Evolutionary conservation across 768 basidiomycete species (phyloP).

Genomic region (Lentinula edodes): DNA sequence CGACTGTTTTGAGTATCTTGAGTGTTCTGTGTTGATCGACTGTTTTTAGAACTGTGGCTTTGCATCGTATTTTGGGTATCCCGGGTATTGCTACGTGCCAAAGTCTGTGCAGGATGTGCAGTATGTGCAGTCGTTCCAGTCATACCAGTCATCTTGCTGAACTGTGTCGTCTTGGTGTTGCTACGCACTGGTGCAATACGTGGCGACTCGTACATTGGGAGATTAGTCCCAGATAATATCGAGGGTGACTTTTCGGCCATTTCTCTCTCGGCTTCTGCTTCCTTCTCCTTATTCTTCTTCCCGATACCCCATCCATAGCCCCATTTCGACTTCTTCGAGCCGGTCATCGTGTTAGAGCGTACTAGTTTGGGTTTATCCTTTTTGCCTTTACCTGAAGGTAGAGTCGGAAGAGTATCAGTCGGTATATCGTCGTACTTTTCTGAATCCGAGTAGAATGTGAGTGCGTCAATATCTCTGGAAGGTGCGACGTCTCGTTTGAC

Average conservation of each 20-base stretch:
- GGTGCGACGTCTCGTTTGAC: conserved; percentile 15
- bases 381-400: conserved; percentile 20
- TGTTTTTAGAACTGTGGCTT: conserved; percentile 12
- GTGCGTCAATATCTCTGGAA: conserved; percentile 28
- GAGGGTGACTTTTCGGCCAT: conserved; percentile 13
- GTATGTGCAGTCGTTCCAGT: background rate
- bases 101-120: conserved; percentile 8
- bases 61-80: conserved; percentile 10
- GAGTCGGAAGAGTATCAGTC: conserved; percentile 10
- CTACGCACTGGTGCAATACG: conserved; percentile 25
- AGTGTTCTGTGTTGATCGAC: conserved; percentile 9
- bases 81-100: conserved; percentile 3
- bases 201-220: conserved; percentile 31
- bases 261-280: conserved; percentile 23
- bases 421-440: conserved; percentile 52
- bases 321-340: conserved; percentile 57
- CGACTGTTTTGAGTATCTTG: conserved; percentile 11
- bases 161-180: conserved; percentile 34
- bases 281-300: conserved; percentile 43
- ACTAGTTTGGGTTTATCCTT: conserved; percentile 36
- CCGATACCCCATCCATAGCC: conserved; percentile 73
- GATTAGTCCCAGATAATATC: background rate
- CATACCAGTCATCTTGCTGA: conserved; percentile 28
- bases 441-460: conserved; percentile 57
- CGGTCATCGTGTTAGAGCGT: conserved; percentile 50